phyloP scores from a whole-genome alignment of 78 protist genomes.

The Dictyostelium firmibasis region DNA sequence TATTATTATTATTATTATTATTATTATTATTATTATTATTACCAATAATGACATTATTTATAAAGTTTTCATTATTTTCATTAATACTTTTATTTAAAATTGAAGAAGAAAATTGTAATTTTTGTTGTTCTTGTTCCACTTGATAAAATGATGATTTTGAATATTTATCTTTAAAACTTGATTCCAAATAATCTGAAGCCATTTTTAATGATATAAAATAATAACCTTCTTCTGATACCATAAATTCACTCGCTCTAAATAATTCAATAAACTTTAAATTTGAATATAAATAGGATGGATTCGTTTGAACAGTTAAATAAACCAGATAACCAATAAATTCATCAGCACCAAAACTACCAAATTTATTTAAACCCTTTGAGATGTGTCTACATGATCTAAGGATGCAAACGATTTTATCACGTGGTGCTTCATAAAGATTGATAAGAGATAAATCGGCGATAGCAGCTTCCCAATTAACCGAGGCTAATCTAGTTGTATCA shows the following conservation, averaged over 20 bases:
- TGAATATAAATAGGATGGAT: conserved; percentile 54
- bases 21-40: not conserved
- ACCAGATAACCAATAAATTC: conserved; percentile 41
- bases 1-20: not conserved
- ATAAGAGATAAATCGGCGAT: conserved; percentile 8
- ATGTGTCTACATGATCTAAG: conserved; percentile 33
- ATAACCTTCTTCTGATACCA: conserved; percentile 35
- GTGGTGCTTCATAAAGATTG: conserved; percentile 34
- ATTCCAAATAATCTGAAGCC: conserved; percentile 12
- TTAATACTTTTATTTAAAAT: not conserved
- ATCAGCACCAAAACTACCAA: conserved; percentile 61
- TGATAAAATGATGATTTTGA: not conserved
- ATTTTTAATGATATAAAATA: conserved; percentile 30
- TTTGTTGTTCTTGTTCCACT: not conserved
- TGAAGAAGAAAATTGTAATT: not conserved
- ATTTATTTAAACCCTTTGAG: not conserved
- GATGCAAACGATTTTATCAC: conserved; percentile 53
- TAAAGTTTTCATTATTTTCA: not conserved
- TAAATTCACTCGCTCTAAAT: conserved; percentile 39
- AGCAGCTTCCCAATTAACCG: conserved; percentile 31
- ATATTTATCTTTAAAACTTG: conserved; percentile 8
- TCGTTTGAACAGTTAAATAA: conserved; percentile 6
- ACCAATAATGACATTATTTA: not conserved
- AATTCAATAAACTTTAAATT: conserved; percentile 61
- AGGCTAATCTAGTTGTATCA: too few species aligned